Evolutionary conservation across 176 grass and related monocot genomes (phyloP), one percentile per base, ranked within the genome.

Genomic region (Eleusine indica): DNA sequence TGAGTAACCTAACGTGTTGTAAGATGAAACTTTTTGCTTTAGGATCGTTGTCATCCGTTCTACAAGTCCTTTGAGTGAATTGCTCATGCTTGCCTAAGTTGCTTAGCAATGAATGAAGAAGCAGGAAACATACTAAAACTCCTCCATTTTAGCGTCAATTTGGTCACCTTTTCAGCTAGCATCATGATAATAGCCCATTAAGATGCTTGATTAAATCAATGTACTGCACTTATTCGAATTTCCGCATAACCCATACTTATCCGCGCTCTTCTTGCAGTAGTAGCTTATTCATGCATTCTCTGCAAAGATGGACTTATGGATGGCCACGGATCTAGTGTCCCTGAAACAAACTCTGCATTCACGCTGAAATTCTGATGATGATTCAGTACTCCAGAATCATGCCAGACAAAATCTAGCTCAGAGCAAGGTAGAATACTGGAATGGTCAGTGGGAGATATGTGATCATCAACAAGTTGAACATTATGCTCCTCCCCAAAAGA

Each of bases 351-450:
- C 74, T 73, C 83, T 78, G 79, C 79, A 30, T 43, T 76, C 57
- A 42, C 30, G 15, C 72, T 86, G 73, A 60, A 73, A 75, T 58
- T 73, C 54, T 79, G 83, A 41, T 52, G 40, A 41, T 42, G 29
- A 82, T 73, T 90, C 66, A 88, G 66, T 58, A 58, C 38, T 48
- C 47, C 67, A 35, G 71, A 82, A 77, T 57, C 47, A 73, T 73
- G 73, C 21, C 67, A 68, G 74, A 67, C 79, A 79, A 76, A 57
- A 52, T 75, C 8, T 47, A 41, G 11, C 42, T 39, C 28, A 82
- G 70, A 86, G 18, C 57, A 30, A 82, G 66, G 66, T 39, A 4
- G 78, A 58, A 49, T 64, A 29, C 25, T 64, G 61, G 21, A 60
- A 60, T 60, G 38, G 46, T 66, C 37, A 56, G 56, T 40, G 44